Base-by-base conservation (phyloP, 2,329 filamentous ascomycete genomes). In the Daldinia sp. region DNA sequence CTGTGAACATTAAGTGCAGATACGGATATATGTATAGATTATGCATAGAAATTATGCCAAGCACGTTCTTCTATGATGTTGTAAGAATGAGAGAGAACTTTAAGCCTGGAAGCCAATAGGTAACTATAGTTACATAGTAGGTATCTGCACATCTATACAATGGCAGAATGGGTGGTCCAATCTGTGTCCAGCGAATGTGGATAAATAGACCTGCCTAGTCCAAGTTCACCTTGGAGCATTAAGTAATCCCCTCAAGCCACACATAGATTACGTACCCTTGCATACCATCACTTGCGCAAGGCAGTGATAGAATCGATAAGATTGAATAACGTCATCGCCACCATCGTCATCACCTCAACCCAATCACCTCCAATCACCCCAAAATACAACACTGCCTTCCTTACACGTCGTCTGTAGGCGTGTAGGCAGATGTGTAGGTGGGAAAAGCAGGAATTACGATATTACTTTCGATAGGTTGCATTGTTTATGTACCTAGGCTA, bases 271-370 rank as follows among this genome's bases (percentile, higher is more conserved):
- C 65, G 57, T 61, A 35, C 32, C 15, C 39, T 13, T 27, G 39
- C 11, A 43, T 39, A 9, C 15, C 35, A 39, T 39, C 15, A 19
- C 35, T 39, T 39, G 21, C 21, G 11, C 15, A 13, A 29, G 3
- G 19, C 32, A 51, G 35, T 13, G 15, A 27, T 37, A 49, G 34
- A 35, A 53, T 48, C 50, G 61, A 59, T 64, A 63, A 64, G 57
- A 49, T 50, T 15, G 27, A 50, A 67, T 58, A 60, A 66, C 66
- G 63, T 68, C 63, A 68, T 68, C 51, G 57, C 52, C 58, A 43
- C 59, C 10, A 48, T 60, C 53, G 43, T 58, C 39, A 64, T 37
- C 39, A 50, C 39, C 45, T 37, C 41, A 52, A 56, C 48, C 43
- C 23, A 59, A 45, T 25, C 15, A 49, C 19, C 32, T n/a, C 50